Evolutionary conservation across 2,329 filamentous ascomycete genomes (phyloP).

Genomic region (Paecilomyces sp.): DNA sequence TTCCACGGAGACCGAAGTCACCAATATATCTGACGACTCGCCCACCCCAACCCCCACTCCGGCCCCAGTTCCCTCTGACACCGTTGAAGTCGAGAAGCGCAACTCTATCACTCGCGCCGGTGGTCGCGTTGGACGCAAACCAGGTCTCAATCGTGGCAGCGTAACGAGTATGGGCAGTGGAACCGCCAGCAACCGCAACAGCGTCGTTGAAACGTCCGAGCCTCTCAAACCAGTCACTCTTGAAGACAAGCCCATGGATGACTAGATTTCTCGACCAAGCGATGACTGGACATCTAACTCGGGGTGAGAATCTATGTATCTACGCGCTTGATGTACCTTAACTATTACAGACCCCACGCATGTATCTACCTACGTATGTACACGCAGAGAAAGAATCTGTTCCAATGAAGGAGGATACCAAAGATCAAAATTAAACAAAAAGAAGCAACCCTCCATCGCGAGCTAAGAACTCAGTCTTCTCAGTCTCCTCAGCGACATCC

Average conservation of each 20-base stretch:
- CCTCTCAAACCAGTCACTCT: conserved; percentile 54
- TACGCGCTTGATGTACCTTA: background rate
- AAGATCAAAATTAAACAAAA: background rate
- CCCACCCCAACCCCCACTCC: conserved; percentile 26
- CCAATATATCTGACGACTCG: conserved; percentile 22
- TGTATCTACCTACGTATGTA: background rate
- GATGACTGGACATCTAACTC: background rate
- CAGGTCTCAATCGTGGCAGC: conserved; percentile 38
- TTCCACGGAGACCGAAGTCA: conserved; percentile 1
- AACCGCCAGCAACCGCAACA: conserved; percentile 25
- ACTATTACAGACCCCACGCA: background rate
- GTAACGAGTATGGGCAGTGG: conserved; percentile 19
- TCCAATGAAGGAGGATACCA: background rate
- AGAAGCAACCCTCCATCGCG: background rate
- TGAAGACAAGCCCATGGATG: conserved; percentile 72
- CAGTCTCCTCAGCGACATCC: background rate
- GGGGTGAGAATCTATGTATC: background rate
- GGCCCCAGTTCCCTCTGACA: conserved; percentile 10
- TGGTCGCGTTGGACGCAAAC: conserved; percentile 42
- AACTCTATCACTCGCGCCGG: conserved; percentile 55
- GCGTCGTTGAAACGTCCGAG: conserved; percentile 22
- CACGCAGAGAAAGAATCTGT: background rate
- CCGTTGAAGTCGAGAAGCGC: conserved; percentile 49
- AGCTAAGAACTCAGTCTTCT: too few relatives aligned
- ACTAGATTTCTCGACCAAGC: conserved; percentile 35